Base-by-base conservation (phyloP, 2,329 filamentous ascomycete genomes). In the Tolypocladium album region DNA sequence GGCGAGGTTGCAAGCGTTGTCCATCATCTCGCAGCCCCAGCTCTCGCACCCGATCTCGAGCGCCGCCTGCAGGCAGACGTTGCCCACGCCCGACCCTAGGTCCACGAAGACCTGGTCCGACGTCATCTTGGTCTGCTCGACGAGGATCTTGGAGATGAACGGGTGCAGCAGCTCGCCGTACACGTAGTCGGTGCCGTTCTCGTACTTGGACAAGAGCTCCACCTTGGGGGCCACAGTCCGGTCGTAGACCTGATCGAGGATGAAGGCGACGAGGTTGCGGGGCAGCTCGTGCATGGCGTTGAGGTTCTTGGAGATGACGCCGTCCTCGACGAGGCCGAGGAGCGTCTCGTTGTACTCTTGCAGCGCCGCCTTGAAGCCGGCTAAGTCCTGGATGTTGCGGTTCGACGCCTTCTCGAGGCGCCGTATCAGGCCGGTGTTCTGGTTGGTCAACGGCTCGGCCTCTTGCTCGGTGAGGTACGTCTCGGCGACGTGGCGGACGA, bases 1-100 rank as follows among this genome's bases (percentile, higher is more conserved):
- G 9, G 91, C 94, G 39, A 96, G 82, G 60, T 87, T 86, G 76
- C 88, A 92, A 2, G 92, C 90, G 62, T 94, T 95, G 60, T 88
- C 82, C 91, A 97, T 96, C 81, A 95, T 90, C 74, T 99, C 94
- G 68, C 93, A 96, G 36, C 94, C 94, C 88, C 92, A 97, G 73
- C 89, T 93, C 71, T 96, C 91, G 72, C 92, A 96, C 22, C 94
- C 94, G 58, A 93, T 86, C 72, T 99, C 90, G 24, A 99, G 82
- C 0, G 94, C 94, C 2, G 93, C 92, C 72, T 99, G 94, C 57
- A 99, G 78, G 34, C 94, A 92, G 3, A 97, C 93, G 70, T 97
- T 99, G 56, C 93, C 94, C 20, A 97, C 94, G 38, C 94, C 94
- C 2, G 93, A 97, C 56, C 94, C 94, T 17, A 99, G 82, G 70